Evolutionary conservation across 495 filamentous ascomycete genomes (phyloP).

Genomic region (Aspergillus haitiensis): DNA sequence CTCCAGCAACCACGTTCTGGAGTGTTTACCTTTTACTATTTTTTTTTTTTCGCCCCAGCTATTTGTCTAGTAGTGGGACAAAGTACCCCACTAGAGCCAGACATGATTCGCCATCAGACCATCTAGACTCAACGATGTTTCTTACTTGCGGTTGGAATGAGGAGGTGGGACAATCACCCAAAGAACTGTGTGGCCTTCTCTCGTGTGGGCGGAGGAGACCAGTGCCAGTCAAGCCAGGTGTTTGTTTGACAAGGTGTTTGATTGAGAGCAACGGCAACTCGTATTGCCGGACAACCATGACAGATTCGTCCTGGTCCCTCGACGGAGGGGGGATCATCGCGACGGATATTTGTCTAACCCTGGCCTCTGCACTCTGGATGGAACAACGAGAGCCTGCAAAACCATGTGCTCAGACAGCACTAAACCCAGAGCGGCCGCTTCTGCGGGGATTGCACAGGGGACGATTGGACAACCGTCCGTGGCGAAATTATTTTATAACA

Average conservation of each 20-base stretch:
- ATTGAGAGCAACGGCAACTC: neutral
- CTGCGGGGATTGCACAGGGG: neutral
- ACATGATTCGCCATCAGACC: neutral
- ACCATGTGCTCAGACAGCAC: neutral
- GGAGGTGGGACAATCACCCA: too few relatives aligned
- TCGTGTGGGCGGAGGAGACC: neutral
- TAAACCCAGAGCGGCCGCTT: neutral
- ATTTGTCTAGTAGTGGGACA: neutral
- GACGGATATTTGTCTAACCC: slow-evolving; percentile 3
- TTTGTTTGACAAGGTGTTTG: neutral
- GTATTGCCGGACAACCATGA: neutral
- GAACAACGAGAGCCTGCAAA: neutral
- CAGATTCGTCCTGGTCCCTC: neutral
- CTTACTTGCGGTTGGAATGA: neutral
- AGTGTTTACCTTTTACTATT: slow-evolving; percentile 3
- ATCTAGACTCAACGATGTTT: neutral
- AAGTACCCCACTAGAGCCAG: neutral
- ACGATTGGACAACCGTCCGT: slow-evolving; percentile 9
- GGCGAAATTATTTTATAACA: slow-evolving; percentile 3
- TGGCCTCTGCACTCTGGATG: neutral
- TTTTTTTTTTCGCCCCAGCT: slow-evolving; percentile 10
- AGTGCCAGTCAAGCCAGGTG: neutral
- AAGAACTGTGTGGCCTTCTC: too few relatives aligned
- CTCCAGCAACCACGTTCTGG: slow-evolving; percentile 3
- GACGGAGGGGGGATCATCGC: neutral